Conservation (phyloP, 164 flowering plant genomes). For the Sextonia rubra region DNA sequence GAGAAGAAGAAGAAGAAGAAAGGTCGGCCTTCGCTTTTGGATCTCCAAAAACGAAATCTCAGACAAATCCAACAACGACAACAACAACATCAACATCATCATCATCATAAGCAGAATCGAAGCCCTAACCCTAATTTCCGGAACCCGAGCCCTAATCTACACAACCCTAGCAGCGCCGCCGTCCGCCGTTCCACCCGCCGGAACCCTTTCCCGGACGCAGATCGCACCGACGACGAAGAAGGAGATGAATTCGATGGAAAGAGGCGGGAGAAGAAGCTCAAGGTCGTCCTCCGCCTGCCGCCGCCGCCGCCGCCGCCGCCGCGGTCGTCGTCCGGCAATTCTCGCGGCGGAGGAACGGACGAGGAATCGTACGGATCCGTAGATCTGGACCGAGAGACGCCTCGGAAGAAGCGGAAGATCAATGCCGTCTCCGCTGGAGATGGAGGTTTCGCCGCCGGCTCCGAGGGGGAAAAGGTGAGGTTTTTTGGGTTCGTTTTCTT, state of each 20-base stretch:
- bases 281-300: conserved; percentile 38
- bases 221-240: conserved; percentile 5
- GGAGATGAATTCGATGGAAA: conserved; percentile 18
- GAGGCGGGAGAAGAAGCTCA: conserved; percentile 51
- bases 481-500: background rate
- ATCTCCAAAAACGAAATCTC: conserved; percentile 57
- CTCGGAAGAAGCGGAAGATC: conserved; percentile 44
- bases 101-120: conserved; percentile 13
- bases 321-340: background rate
- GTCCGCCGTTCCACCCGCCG: conserved; percentile 21
- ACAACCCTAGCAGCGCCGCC: conserved; percentile 30
- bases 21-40: conserved; percentile 79
- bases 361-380: conserved; percentile 12
- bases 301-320: conserved; percentile 8
- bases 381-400: conserved; percentile 9
- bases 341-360: conserved; percentile 13
- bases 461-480: conserved; percentile 24
- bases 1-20: conserved; percentile 66
- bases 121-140: conserved; percentile 22
- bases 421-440: conserved; percentile 29
- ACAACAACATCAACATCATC: conserved; percentile 13
- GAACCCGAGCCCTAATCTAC: conserved; percentile 16
- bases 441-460: background rate
- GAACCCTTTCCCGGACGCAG: conserved; percentile 31
- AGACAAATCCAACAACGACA: conserved; percentile 28